phyloP scores from a whole-genome alignment of 768 basidiomycete species.

The Tephrocybe sp. region DNA sequence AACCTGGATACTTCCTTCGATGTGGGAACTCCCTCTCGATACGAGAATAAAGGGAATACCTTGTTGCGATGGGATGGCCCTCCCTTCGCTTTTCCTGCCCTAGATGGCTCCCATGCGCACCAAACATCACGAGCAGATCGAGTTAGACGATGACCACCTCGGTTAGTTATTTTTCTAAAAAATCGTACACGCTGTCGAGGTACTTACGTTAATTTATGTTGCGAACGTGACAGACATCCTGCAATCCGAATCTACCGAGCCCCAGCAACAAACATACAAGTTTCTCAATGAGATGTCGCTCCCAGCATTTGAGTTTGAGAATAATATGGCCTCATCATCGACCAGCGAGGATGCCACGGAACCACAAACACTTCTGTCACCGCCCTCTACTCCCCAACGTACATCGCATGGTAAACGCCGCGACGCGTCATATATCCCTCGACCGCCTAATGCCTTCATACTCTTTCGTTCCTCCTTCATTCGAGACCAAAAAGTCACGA shows the following conservation, averaged over 20 bases:
- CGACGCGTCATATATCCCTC: slow-evolving; percentile 75
- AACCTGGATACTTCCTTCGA: slow-evolving; percentile 7
- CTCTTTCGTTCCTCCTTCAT: slow-evolving; percentile 83
- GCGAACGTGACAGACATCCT: slow-evolving; percentile 52
- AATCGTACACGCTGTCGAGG: neutral
- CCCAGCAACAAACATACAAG: slow-evolving; percentile 55
- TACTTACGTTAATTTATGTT: slow-evolving; percentile 21
- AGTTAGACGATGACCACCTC: slow-evolving; percentile 27
- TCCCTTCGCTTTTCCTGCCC: slow-evolving; percentile 15
- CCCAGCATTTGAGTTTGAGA: slow-evolving; percentile 13
- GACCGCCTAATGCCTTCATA: slow-evolving; percentile 85
- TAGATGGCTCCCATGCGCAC: slow-evolving; percentile 35
- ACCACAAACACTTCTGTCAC: slow-evolving; percentile 2
- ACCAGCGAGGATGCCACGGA: neutral
- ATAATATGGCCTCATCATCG: neutral
- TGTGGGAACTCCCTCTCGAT: slow-evolving; percentile 20
- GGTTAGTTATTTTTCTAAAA: slow-evolving; percentile 10
- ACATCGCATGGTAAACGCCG: slow-evolving; percentile 60
- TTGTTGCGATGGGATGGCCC: slow-evolving; percentile 12
- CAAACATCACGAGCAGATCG: slow-evolving; percentile 18
- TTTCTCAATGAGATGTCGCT: slow-evolving; percentile 63
- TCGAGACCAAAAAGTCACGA: slow-evolving; percentile 69
- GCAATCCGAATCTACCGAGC: slow-evolving; percentile 42
- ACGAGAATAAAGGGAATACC: slow-evolving; percentile 16
- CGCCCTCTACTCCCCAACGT: slow-evolving; percentile 30